Conservation (phyloP, 2,329 filamentous ascomycete species). For the Emergomyces pasteurianus region DNA sequence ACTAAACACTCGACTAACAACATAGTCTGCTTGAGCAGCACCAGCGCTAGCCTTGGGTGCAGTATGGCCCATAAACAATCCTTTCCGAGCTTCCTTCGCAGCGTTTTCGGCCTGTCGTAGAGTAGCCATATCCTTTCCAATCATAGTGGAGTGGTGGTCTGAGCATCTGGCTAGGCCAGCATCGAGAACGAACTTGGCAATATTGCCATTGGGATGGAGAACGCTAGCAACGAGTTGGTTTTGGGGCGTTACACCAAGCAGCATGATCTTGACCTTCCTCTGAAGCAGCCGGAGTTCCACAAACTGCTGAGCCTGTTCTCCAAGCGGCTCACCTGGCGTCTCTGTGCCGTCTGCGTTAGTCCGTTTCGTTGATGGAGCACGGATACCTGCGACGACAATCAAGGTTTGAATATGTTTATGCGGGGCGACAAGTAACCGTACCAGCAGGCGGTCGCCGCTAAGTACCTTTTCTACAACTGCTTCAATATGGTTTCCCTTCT, state of each 20-base stretch:
- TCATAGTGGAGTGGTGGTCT: constrained; percentile 87
- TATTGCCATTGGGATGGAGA: constrained; percentile 81
- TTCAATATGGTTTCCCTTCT: constrained; percentile 76
- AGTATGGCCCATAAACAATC: constrained; percentile 71
- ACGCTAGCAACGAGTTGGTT: constrained; percentile 82
- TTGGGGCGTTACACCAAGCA: constrained; percentile 80
- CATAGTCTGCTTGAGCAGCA: constrained; percentile 60
- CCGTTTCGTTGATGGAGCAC: constrained; percentile 79
- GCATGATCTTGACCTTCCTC: constrained; percentile 67
- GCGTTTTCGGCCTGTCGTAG: constrained; percentile 77
- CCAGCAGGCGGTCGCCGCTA: constrained; percentile 78
- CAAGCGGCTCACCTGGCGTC: constrained; percentile 77
- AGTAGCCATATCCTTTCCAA: constrained; percentile 76
- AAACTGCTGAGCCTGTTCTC: constrained; percentile 77
- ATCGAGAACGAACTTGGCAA: constrained; percentile 80
- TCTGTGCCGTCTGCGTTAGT: constrained; percentile 67
- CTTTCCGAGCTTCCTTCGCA: constrained; percentile 64
- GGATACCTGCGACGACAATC: constrained; percentile 77
- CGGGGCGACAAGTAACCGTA: constrained; percentile 67
- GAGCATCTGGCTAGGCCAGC: constrained; percentile 85
- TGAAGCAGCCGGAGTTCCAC: constrained; percentile 80
- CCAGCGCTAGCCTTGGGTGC: constrained; percentile 50
- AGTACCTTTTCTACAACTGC: constrained; percentile 84
- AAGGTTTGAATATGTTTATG: constrained; percentile 82
- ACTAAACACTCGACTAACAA: constrained; percentile 72